Evolutionary conservation across 1,139 yeast genomes (phyloP), one percentile per base, ranked within the genome.

Genomic region (Geotrichum armillariae): DNA sequence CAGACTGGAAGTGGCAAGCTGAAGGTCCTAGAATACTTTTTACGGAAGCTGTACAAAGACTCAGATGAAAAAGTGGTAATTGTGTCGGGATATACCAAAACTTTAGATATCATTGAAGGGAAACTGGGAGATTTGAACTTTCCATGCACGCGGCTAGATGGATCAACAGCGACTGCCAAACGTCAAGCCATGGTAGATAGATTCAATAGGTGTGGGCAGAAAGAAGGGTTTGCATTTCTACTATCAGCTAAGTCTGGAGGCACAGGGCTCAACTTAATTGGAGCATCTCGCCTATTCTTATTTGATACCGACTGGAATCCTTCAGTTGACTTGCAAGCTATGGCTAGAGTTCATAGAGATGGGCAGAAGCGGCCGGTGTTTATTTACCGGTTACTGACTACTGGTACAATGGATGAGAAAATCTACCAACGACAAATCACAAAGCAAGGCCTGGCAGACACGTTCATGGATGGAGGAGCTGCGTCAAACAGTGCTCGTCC

Each of bases 231-330:
- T 60, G 85, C 85, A 0, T 90, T 93, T 59, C 67, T 93, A 20
- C 68, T 94, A 20, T 89, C 97, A 2, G 85, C 97, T 0, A 89
- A 90, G 63, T 83, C 96, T 3, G 99, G 99, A 1, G 99, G 99
- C 0, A 83, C 86, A 55, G 99, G 99, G 0, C 73, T 93, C 37
- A 94, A 93, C 62, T 71, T 93, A 34, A 77, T 88, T 27, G 99
- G 99, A 1, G 99, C 96, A 0, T 89, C 96, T 0, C 72, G 98
- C 27, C 70, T 93, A 32, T 76, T 93, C 2, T 68, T 93, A 21
- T 86, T 86, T 61, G 98, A 90, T 62, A 86, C 91, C 55, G 97
- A 90, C 62, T 88, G 96, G 96, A 93, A 94, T 58, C 99, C 99
- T 0, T 81, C 97, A 0, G 78, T 86, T 11, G 99, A 93, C 65